These are phyloP conservation scores for Babesia sp. DNA, from an alignment of 169 alveolate genomes.

Conservation along the genomic window DNA sequence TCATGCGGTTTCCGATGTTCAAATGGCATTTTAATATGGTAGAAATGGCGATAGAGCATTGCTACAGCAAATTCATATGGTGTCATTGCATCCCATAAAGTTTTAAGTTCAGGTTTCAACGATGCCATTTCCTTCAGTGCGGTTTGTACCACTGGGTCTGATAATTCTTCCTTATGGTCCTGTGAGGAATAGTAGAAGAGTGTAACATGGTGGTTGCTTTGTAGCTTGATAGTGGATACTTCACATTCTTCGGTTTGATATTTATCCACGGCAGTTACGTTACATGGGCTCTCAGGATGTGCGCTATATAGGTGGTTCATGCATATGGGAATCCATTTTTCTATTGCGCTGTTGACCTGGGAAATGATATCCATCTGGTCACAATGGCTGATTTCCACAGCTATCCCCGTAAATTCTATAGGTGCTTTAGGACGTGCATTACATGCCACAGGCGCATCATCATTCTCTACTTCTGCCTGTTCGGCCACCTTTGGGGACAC, in stretches of 20 bases:
- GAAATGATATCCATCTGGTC: conserved; percentile 14
- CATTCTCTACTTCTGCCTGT: neutral
- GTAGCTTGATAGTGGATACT: conserved; percentile 37
- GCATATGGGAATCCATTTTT: conserved; percentile 41
- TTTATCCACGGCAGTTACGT: neutral
- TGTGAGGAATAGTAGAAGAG: conserved; percentile 27
- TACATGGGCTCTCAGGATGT: neutral
- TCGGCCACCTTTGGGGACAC: neutral
- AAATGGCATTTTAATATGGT: conserved; percentile 35
- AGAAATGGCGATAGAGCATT: conserved; percentile 45
- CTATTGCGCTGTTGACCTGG: conserved; percentile 17
- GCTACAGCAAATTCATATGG: conserved; percentile 58
- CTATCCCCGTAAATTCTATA: conserved; percentile 16
- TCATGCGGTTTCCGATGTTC: conserved; percentile 1
- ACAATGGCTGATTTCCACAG: conserved; percentile 14
- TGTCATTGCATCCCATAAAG: conserved; percentile 34
- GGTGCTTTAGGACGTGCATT: neutral
- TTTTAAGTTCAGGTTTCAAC: conserved; percentile 13
- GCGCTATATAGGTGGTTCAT: neutral
- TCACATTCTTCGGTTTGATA: neutral
- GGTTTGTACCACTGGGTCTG: conserved; percentile 11
- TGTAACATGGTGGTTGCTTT: conserved; percentile 50
- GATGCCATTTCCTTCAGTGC: conserved; percentile 26
- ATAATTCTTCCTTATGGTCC: neutral
- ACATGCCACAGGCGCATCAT: neutral